Evolutionary conservation across 306 rosid species (phyloP), one percentile per base, ranked within the genome.

Genomic region (Sphenostylis stenocarpa): DNA sequence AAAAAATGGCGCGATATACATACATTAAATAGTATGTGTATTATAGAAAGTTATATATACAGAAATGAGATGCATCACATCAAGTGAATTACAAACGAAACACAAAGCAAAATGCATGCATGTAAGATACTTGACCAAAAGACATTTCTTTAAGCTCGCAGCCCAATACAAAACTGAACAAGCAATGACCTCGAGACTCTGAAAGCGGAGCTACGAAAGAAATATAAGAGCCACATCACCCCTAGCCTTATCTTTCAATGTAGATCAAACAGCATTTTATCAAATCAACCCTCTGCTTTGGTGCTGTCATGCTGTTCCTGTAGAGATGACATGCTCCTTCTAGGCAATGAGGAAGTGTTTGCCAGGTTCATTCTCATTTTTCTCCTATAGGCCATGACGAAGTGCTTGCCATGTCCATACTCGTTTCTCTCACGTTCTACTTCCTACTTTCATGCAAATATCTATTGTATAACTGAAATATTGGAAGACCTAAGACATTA

Each of bases 21-120:
- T 77, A 80, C 76, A 79, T 78, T 81, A 72, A 77, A 68, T 81
- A 80, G 73, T 67, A 66, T 61, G 48, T 56, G 53, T 56, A 84
- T 73, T 34, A 79, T 73, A 78, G n/a, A 17, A 75, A 70, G 83
- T 19, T 36, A 84, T 88, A 86, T 91, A 61, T 88, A 88, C 93
- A 90, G 80, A 80, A 77, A 67, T 38, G 78, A 72, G 72, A 69
- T 29, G 67, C 61, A 75, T 39, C 67, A 60, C 65, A 73, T 71
- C 57, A 62, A 69, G 84, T 79, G 58, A 72, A 85, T 39, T 79
- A 62, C 39, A 44, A 26, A 65, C 74, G 21, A 80, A 77, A 41
- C 62, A 72, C 53, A 77, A 49, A 49, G 64, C 31, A 60, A 58
- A 41, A 47, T 53, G 68, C 84, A 80, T 77, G 56, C 75, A 67